A percentile compares a stretch with the other conserved stretches of the same genome.
These are phyloP conservation scores for Lactifluus rugatus DNA, from an alignment of 768 basidiomycete genomes.

Conservation along the genomic window DNA sequence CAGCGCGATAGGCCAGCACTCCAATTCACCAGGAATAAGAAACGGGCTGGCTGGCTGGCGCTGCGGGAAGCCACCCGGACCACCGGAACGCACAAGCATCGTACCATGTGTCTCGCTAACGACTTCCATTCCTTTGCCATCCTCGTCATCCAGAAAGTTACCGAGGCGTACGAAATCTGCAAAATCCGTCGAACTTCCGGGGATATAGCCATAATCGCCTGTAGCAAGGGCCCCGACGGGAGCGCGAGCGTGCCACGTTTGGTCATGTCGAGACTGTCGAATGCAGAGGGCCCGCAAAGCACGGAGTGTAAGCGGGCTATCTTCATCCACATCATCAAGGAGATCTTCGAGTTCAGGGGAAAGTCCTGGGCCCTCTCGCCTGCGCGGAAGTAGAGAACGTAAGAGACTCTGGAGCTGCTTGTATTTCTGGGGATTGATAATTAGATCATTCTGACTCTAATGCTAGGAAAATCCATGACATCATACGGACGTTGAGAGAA, in stretches of 20 bases:
- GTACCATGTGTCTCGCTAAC: constrained; percentile 11
- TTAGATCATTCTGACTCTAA: neutral
- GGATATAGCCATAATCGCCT: constrained; percentile 17
- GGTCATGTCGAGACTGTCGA: constrained; percentile 4
- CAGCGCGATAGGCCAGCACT: constrained; percentile 16
- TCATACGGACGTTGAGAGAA: neutral
- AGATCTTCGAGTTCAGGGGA: constrained; percentile 13
- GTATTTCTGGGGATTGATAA: constrained; percentile 2
- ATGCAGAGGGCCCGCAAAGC: constrained; percentile 12
- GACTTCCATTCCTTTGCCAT: neutral
- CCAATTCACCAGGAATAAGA: constrained; percentile 6
- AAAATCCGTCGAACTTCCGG: constrained; percentile 7
- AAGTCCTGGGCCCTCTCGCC: constrained; percentile 5
- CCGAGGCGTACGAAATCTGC: constrained; percentile 13
- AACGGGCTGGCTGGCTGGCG: constrained; percentile 8
- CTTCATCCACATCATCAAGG: constrained; percentile 15
- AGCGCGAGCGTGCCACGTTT: constrained; percentile 13
- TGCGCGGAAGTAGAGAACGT: constrained; percentile 13
- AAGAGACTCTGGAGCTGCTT: constrained; percentile 16
- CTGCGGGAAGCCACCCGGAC: neutral
- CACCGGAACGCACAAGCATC: constrained; percentile 2
- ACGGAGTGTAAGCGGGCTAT: constrained; percentile 12
- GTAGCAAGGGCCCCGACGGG: constrained; percentile 2
- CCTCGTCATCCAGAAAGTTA: constrained; percentile 1
- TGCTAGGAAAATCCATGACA: neutral